phyloP scores from a whole-genome alignment of 2,329 filamentous ascomycete genomes.

The Stromatinia cepivora region DNA sequence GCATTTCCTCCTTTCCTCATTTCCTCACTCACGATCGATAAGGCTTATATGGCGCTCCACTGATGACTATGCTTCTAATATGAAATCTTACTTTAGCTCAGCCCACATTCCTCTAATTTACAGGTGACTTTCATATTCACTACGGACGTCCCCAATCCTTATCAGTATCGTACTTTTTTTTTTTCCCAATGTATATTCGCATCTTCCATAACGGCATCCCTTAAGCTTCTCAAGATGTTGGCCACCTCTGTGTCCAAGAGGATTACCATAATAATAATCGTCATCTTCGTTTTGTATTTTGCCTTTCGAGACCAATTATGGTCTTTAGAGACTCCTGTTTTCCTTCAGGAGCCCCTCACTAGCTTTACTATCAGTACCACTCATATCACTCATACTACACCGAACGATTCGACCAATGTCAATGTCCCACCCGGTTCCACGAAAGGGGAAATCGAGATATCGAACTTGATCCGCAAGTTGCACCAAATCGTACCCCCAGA shows the following conservation, averaged over 20 bases:
- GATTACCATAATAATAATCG: not conserved
- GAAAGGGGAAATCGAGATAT: not conserved
- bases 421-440: not conserved
- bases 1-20: not conserved
- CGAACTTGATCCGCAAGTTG: slow-evolving; percentile 4
- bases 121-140: not conserved
- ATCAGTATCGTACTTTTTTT: not conserved
- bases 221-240: slow-evolving; percentile 1
- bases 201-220: not conserved
- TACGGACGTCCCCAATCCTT: not conserved
- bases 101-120: not conserved
- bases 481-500: not conserved
- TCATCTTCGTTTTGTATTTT: not conserved
- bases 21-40: not conserved
- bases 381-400: not conserved
- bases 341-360: not conserved
- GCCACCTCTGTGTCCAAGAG: slow-evolving; percentile 9
- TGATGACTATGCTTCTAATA: not conserved
- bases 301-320: slow-evolving; percentile 6
- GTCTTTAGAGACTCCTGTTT: slow-evolving; percentile 12
- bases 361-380: slow-evolving; percentile 6
- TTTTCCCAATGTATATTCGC: not conserved
- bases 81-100: not conserved
- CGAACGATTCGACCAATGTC: not conserved
- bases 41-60: not conserved